Base-by-base conservation (phyloP, 805 yeast genomes). In the Allodekkera sacchari region DNA sequence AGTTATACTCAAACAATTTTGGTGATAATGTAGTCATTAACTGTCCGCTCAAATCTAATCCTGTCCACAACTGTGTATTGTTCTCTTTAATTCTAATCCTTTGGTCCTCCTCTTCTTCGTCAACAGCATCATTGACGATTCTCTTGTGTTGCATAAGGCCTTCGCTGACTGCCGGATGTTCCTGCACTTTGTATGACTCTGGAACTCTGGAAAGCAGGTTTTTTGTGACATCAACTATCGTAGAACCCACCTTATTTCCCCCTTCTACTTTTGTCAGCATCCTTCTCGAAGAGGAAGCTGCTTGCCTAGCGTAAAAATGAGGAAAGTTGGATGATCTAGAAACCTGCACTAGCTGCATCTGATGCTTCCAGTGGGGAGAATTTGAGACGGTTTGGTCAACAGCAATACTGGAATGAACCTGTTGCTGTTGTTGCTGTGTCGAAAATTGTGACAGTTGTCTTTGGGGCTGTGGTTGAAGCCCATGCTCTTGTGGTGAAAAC, bases 31-130 rank as follows among this genome's bases (percentile, higher is more conserved):
- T 69, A 39, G 74, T 63, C 32, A 92, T 64, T 21, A 89, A 83
- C 56, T 92, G 94, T 37, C 96, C 96, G 42, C 94, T 77, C 42
- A 89, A 64, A 60, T 92, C 99, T 42, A 92, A 63, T 5, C 88
- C 89, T 33, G 94, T 82, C 99, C 99, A 92, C 50, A 83, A 69
- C 59, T 88, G 96, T 37, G 77, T 79, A 22, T 81, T 75, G 49
- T 67, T 65, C 18, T 74, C 69, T 39, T 66, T 67, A 22, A 65
- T 57, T 55, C 77, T 66, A 60, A 75, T 69, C 54, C 81, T 61
- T 52, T 77, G 76, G 46, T 73, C 77, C 49, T 77, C 80, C 45
- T 72, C 75, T 48, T 77, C 81, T 46, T 79, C 83, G 37, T 66
- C 61, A 28, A 66, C 63, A 12, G 61, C 47, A 17, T 45, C 39